Conservation (phyloP, 2,329 filamentous ascomycete species). For the Colletotrichum phormii region DNA sequence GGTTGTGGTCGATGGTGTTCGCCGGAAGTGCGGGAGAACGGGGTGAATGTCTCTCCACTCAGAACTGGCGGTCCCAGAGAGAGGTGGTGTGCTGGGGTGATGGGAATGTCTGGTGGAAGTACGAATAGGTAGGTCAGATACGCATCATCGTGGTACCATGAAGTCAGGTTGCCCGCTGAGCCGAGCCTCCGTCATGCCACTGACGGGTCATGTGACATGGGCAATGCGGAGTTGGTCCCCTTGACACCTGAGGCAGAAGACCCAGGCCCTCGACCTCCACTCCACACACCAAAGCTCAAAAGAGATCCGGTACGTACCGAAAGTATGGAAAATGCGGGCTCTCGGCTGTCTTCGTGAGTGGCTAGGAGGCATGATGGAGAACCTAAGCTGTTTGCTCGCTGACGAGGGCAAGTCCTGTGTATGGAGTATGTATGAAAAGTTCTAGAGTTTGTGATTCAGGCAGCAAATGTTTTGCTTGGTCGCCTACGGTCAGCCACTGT, state of each 20-base stretch:
- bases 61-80: not conserved
- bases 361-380: not conserved
- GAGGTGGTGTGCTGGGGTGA: not conserved
- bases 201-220: conserved; percentile 20
- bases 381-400: not conserved
- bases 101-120: not conserved
- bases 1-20: not conserved
- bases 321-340: not conserved
- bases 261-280: not conserved
- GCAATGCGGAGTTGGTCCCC: not conserved
- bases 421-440: not conserved
- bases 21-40: not conserved
- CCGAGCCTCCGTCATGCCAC: conserved; percentile 19
- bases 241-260: conserved; percentile 9
- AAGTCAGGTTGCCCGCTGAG: conserved; percentile 11
- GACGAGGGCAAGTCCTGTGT: not conserved
- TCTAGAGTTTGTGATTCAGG: conserved; percentile 8
- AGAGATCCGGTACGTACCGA: conserved; percentile 9
- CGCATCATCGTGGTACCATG: conserved; percentile 20
- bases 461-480: not conserved
- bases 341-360: not conserved
- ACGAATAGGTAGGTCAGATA: not conserved
- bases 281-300: not conserved
- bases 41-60: not conserved
- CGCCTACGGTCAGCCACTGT: not conserved